Base-by-base conservation (phyloP, 148 eudicot genomes). In the Rhododendron kiyosumense region DNA sequence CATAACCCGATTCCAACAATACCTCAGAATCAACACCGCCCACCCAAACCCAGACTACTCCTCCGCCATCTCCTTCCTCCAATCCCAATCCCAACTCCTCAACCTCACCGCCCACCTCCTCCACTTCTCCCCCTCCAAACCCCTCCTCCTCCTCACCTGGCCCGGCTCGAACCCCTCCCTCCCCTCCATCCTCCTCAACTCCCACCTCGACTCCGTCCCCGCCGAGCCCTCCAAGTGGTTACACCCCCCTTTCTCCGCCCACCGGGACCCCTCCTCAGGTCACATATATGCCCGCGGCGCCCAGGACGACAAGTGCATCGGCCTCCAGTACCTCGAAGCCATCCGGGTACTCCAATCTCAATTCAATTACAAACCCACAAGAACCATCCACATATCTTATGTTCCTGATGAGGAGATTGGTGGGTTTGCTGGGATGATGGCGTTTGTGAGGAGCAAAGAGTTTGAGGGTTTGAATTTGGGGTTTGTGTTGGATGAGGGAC, bases 141-240 rank as follows among this genome's bases (percentile, higher is more conserved):
- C 99, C 85, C 88, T 95, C 57, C 90, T 95, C 84, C 91, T 97
- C 67, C 57, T 97, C 83, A 93, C 98, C 4, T 91, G 93, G 93
- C 90, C 92, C 32, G 98, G 99, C 3, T 91, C 94, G 30, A 34
- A 90, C 57, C 96, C 98, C 2, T 83, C 92, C 12, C 95, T 97
- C 83, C 94, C 94, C n/a, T 91, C 98, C 32, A 54, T 97, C 69
- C 92, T 97, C 51, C 86, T 95, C 92, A 97, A 95, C 91, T 97
- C 99, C 84, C 99, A 96, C 87, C 91, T 96, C 65, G 99, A 96
- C 79, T 96, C 98, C 32, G 98, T 95, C 88, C 98, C 99, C 26
- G 95, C 95, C 49, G 98, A 95, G 89, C 92, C 93, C 84, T 57
- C 86, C 67, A 92, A 94, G 85, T 97, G 98, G 99, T 0, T 8